phyloP scores from a whole-genome alignment of 2,329 filamentous ascomycete genomes.

The Cercospora berteroae region DNA sequence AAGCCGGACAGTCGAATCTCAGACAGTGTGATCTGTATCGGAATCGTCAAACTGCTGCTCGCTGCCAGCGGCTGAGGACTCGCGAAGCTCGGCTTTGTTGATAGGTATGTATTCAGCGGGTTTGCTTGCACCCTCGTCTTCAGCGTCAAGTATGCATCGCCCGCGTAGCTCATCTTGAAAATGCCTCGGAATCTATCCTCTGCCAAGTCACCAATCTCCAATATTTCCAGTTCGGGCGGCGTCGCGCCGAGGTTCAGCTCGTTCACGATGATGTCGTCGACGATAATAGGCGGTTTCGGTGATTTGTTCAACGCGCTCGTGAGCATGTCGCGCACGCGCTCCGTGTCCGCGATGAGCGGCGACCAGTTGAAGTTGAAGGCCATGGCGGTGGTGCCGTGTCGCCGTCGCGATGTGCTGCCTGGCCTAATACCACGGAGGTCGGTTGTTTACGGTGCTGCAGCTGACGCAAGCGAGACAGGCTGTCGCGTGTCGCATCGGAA shows the following conservation, averaged over 20 bases:
- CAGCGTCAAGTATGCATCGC: slow-evolving; percentile 91
- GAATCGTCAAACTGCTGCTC: slow-evolving; percentile 88
- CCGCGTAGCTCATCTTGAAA: slow-evolving; percentile 98
- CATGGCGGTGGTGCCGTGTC: slow-evolving; percentile 55
- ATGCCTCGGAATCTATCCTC: slow-evolving; percentile 97
- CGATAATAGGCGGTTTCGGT: slow-evolving; percentile 96
- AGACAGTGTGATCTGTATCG: slow-evolving; percentile 93
- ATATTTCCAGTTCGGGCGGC: slow-evolving; percentile 90
- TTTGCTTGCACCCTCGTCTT: slow-evolving; percentile 97
- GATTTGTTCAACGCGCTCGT: slow-evolving; percentile 96
- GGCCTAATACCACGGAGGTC: not conserved
- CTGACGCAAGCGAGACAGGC: slow-evolving; percentile 3
- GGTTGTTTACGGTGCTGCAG: slow-evolving; percentile 2
- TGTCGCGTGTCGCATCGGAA: slow-evolving; percentile 11
- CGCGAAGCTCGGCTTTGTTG: slow-evolving; percentile 86
- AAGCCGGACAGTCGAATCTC: slow-evolving; percentile 95
- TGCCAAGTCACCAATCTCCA: slow-evolving; percentile 95
- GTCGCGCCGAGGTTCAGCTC: slow-evolving; percentile 95
- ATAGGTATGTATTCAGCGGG: slow-evolving; percentile 91
- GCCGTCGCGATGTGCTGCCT: not conserved
- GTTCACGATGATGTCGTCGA: slow-evolving; percentile 97
- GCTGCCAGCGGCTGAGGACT: slow-evolving; percentile 90
- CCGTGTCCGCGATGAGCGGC: slow-evolving; percentile 91
- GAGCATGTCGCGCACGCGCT: slow-evolving; percentile 87
- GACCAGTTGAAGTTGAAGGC: slow-evolving; percentile 99